phyloP scores from a whole-genome alignment of 2,329 filamentous ascomycete species.

The Neofusicoccum laricinum region DNA sequence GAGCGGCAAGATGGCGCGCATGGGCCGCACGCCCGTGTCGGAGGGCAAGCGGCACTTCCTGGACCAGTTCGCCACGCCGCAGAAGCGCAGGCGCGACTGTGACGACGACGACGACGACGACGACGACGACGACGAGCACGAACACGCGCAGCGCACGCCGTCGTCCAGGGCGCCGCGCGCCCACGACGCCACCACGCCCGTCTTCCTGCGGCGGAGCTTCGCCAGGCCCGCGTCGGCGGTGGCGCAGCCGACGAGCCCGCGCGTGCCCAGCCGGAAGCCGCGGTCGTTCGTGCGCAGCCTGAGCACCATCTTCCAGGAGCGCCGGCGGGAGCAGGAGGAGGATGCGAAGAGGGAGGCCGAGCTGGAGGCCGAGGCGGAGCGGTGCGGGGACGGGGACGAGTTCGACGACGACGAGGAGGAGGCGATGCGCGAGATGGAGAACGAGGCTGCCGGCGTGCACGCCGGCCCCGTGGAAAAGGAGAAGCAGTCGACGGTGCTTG shows the following conservation, averaged over 20 bases:
- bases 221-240: constrained; percentile 49
- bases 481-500: constrained; percentile 33
- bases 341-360: constrained; percentile 43
- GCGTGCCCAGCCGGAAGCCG: constrained; percentile 50
- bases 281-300: not conserved
- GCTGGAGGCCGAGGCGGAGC: constrained; percentile 51
- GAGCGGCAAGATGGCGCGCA: constrained; percentile 27
- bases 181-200: constrained; percentile 58
- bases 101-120: too few species aligned
- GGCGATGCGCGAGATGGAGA: constrained; percentile 68
- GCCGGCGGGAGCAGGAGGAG: constrained; percentile 25
- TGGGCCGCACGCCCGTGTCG: constrained; percentile 49
- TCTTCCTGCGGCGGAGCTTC: constrained; percentile 61
- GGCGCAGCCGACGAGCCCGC: constrained; percentile 32
- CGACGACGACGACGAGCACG: too few species aligned
- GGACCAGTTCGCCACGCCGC: constrained; percentile 64
- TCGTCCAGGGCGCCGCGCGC: constrained; percentile 35
- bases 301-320: constrained; percentile 16
- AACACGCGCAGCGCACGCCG: too few species aligned
- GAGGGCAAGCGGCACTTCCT: constrained; percentile 60
- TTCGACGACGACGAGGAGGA: constrained; percentile 65
- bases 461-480: constrained; percentile 23
- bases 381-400: constrained; percentile 25
- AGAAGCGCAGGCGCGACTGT: constrained; percentile 45
- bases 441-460: constrained; percentile 32